Evolutionary conservation across 2,329 filamentous ascomycete species (phyloP).

Genomic region (Xylaria sp.): DNA sequence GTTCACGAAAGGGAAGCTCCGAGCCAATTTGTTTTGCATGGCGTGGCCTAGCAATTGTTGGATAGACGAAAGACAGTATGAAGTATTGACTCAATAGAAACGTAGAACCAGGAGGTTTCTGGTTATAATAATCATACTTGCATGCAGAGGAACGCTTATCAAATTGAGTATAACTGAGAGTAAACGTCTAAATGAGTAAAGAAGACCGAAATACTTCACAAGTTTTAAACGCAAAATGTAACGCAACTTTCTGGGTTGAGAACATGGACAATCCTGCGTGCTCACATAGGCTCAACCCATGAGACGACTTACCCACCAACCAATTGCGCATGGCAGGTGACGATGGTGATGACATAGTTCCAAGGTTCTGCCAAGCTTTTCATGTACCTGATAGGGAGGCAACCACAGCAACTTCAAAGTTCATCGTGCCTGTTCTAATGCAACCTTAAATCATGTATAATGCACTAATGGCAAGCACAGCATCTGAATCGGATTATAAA

Average conservation of each 20-base stretch:
- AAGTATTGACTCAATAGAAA: background rate
- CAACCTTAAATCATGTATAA: background rate
- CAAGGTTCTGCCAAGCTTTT: background rate
- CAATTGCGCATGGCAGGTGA: background rate
- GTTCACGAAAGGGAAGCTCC: background rate
- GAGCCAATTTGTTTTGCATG: background rate
- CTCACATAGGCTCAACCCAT: no score
- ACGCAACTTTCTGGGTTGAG: no score
- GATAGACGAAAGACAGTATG: slow-evolving; percentile 13
- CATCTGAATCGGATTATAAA: background rate
- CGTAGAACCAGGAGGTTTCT: background rate
- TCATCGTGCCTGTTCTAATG: background rate
- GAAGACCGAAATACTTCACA: no score
- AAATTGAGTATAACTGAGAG: slow-evolving; percentile 20
- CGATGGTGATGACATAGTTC: background rate
- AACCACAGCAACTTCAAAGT: background rate
- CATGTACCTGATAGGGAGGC: background rate
- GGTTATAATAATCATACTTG: background rate
- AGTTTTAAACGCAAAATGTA: no score
- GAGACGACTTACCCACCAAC: no score
- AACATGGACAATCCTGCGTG: no score
- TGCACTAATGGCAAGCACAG: background rate
- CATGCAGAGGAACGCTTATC: background rate
- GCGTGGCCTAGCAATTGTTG: slow-evolving; percentile 1
- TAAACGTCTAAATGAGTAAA: no score